Conservation (phyloP, 1,139 yeast genomes). For the Chernovozyma sophiae-reginae region DNA sequence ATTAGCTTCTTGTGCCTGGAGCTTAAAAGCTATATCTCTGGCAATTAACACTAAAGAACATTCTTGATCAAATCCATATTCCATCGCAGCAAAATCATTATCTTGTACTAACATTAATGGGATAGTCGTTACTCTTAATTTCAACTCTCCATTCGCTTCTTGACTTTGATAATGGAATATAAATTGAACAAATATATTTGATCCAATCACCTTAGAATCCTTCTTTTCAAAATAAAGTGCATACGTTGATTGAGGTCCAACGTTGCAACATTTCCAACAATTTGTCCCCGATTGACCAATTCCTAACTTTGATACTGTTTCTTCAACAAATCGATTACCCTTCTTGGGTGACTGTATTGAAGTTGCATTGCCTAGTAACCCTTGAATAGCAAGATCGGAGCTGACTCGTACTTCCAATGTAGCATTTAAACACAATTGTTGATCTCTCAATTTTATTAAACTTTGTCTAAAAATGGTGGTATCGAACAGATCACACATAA, state of each 20-base stretch:
- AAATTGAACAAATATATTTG: slow-evolving; percentile 54
- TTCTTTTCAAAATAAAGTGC: slow-evolving; percentile 53
- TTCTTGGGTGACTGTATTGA: slow-evolving; percentile 29
- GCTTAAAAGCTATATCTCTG: slow-evolving; percentile 46
- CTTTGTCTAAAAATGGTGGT: slow-evolving; percentile 67
- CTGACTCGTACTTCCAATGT: slow-evolving; percentile 50
- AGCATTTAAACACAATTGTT: slow-evolving; percentile 49
- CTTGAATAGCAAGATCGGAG: slow-evolving; percentile 49
- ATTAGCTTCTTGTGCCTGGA: slow-evolving; percentile 26
- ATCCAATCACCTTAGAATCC: slow-evolving; percentile 26
- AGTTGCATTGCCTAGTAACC: slow-evolving; percentile 58
- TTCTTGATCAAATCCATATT: slow-evolving; percentile 59
- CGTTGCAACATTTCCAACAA: slow-evolving; percentile 58
- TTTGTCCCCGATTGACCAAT: slow-evolving; percentile 40
- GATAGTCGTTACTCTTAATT: slow-evolving; percentile 49
- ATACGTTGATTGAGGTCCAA: slow-evolving; percentile 55
- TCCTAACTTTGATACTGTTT: slow-evolving; percentile 37
- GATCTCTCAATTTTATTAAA: slow-evolving; percentile 47
- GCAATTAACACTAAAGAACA: slow-evolving; percentile 65
- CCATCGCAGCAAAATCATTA: slow-evolving; percentile 36
- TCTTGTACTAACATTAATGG: slow-evolving; percentile 41
- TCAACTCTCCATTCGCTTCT: slow-evolving; percentile 28
- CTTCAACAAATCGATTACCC: slow-evolving; percentile 20
- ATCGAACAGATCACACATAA: slow-evolving; percentile 60
- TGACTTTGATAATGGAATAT: slow-evolving; percentile 63